Evolutionary conservation across 306 rosid species (phyloP).

Genomic region (Hippophae rhamnoides): DNA sequence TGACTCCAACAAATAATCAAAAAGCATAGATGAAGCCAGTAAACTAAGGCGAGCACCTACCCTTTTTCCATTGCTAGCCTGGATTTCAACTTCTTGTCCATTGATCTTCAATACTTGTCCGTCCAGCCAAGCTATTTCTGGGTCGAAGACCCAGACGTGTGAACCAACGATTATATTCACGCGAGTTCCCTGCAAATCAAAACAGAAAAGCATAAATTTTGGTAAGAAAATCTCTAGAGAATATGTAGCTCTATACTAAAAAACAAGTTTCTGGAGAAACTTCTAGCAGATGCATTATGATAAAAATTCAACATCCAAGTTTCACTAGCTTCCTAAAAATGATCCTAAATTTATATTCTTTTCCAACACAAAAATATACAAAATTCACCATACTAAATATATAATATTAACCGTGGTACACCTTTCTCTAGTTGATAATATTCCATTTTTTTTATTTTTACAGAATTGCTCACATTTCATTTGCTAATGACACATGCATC

Average conservation of each 20-base stretch:
- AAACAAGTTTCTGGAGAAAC: neutral
- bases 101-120: slow-evolving; percentile 74
- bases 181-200: slow-evolving; percentile 69
- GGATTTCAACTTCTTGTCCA: slow-evolving; percentile 64
- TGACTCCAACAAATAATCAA: neutral
- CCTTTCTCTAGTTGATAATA: neutral
- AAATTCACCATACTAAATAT: neutral
- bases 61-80: slow-evolving; percentile 56
- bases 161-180: slow-evolving; percentile 87
- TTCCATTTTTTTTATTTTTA: too few species aligned
- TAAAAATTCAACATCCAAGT: too few species aligned
- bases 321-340: too few species aligned
- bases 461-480: neutral
- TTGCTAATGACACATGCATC: too few species aligned
- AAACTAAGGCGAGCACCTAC: slow-evolving; percentile 28
- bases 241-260: neutral
- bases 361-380: neutral
- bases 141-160: slow-evolving; percentile 87
- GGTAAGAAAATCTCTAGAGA: neutral
- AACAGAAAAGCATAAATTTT: slow-evolving; percentile 15
- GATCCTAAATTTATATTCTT: neutral
- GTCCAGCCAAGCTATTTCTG: slow-evolving; percentile 60
- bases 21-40: neutral
- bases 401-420: neutral
- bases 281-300: neutral